Evolutionary conservation across 2,329 filamentous ascomycete genomes (phyloP).

Genomic region (Sclerotinia spermophila): DNA sequence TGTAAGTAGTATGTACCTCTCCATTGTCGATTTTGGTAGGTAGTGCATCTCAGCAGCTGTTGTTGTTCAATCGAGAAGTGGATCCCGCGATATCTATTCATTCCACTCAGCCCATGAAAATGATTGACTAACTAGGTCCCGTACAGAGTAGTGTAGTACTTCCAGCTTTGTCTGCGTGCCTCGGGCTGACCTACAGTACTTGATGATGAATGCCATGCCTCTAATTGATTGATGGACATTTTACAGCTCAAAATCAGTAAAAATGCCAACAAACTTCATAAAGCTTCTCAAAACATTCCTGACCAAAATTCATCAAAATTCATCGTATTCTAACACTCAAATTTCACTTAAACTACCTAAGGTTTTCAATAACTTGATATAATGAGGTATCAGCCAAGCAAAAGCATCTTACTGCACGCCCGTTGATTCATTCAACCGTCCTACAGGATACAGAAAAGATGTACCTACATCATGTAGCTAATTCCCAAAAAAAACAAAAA

Average conservation of each 20-base stretch:
- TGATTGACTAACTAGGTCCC: not conserved
- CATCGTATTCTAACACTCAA: not conserved
- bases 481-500: not conserved
- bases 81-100: not conserved
- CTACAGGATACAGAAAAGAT: not conserved
- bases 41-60: not conserved
- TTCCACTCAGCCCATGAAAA: not conserved
- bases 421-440: constrained; percentile 4
- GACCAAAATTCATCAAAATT: not conserved
- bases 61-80: not conserved
- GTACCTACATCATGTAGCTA: not conserved
- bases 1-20: not conserved
- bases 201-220: not conserved
- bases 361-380: not conserved
- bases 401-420: not conserved
- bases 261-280: not conserved
- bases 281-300: not conserved
- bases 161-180: not conserved
- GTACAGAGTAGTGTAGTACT: not conserved
- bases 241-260: not conserved
- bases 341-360: not conserved
- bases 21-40: not conserved
- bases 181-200: not conserved
- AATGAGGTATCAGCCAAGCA: constrained; percentile 4
- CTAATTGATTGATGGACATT: not conserved